A percentile compares a stretch with the other conserved stretches of the same genome.
Conservation (phyloP, 2,329 filamentous ascomycete species). For the Sodiomyces alkalinus region DNA sequence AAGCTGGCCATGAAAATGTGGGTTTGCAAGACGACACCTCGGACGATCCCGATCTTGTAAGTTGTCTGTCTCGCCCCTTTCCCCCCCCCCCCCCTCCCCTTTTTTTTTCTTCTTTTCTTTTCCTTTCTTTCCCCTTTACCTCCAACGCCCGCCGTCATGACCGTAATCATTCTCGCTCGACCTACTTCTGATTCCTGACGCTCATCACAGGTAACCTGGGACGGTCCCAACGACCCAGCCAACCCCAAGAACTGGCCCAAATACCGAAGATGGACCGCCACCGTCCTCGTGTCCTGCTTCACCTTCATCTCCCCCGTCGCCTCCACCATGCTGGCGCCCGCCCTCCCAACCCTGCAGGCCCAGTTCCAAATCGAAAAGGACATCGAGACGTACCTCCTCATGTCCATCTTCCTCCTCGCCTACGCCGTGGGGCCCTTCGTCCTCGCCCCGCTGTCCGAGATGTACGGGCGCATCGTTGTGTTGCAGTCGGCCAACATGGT, state of each 20-base stretch:
- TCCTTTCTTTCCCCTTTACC: neutral
- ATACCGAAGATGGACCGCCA: slow-evolving; percentile 18
- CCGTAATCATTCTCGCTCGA: neutral
- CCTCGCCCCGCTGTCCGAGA: slow-evolving; percentile 35
- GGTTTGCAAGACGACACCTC: neutral
- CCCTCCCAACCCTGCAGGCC: slow-evolving; percentile 23
- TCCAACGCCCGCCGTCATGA: no score
- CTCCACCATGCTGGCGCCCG: slow-evolving; percentile 34
- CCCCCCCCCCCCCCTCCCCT: no score
- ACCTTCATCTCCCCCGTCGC: slow-evolving; percentile 42
- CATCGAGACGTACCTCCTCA: slow-evolving; percentile 32
- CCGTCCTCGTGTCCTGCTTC: slow-evolving; percentile 20
- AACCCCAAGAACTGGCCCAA: slow-evolving; percentile 31
- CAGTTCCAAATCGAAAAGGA: slow-evolving; percentile 27
- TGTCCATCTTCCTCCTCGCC: slow-evolving; percentile 45
- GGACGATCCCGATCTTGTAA: neutral
- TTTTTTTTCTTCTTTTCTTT: no score
- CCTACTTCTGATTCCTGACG: no score
- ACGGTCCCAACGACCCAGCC: slow-evolving; percentile 23
- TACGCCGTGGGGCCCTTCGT: slow-evolving; percentile 37
- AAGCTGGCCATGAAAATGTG: no score
- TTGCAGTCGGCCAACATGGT: slow-evolving; percentile 29
- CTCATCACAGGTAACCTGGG: slow-evolving; percentile 21
- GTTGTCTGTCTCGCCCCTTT: neutral
- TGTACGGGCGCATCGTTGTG: slow-evolving; percentile 30